Evolutionary conservation across 768 basidiomycete species (phyloP), one percentile per base, ranked within the genome.

Genomic region (Suillus spraguei): DNA sequence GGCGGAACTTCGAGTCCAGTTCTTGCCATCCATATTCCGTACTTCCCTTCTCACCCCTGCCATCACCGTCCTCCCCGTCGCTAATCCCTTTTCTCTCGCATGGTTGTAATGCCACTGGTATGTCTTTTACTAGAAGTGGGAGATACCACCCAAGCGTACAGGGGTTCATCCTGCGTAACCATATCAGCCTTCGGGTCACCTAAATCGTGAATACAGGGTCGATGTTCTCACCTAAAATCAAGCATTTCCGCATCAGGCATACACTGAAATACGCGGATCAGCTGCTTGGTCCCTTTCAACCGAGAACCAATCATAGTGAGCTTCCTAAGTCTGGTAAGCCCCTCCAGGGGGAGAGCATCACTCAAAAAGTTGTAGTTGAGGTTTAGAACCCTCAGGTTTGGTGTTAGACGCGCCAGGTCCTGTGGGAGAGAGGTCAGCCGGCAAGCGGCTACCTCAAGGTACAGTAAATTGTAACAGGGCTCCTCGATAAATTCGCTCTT

Each of bases 301-400:
- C 95, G 83, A 67, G 85, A 89, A 62, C 95, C 97, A 68, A 99
- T 91, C 62, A 95, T 84, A 50, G 87, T 94, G 70, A 99, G 77
- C 81, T 93, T 95, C 67, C 86, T 84, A 76, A 99, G 77, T 71
- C 93, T 80, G 64, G 77, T 80, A 65, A 98, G 81, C 14, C 92
- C 94, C 59, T 83, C 83, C 63, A 99, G 80, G 58, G 80, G 77
- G 66, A 83, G 76, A 60, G 86, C 77, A 77, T 92, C 88, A 69
- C 95, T 87, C 74, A 99, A 73, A 76, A 96, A 98, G 76, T 99
- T 99, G 82, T 97, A 97, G 82, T 99, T 97, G 67, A 98, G 85
- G 81, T 98, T 98, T 77, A 99, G 80, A 64, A 89, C 89, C 61
- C 95, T 88, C 70, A 98, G 77, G 76, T 96, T 97, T 38, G 97